These are phyloP conservation scores for Salix dunnii DNA, from an alignment of 345 rosid genomes.

Conservation along the genomic window DNA sequence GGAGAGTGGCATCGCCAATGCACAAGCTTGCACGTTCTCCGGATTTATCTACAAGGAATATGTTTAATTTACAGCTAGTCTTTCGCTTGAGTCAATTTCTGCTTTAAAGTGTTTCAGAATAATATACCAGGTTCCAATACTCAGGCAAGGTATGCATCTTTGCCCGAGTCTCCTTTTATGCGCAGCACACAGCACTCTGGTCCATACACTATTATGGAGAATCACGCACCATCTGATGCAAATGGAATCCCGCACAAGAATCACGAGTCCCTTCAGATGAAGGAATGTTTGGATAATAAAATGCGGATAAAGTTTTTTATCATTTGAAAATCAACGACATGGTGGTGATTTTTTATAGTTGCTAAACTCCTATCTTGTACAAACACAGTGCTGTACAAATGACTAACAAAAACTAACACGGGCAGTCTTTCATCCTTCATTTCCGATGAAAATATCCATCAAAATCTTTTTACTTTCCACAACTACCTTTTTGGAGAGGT, in stretches of 20 bases:
- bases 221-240: not conserved
- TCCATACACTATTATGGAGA: not conserved
- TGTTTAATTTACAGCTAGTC: too few relatives aligned
- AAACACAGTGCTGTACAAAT: constrained; percentile 10
- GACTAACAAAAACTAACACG: not conserved
- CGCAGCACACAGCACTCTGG: not conserved
- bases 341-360: not conserved
- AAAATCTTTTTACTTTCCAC: not conserved
- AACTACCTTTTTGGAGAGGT: constrained; percentile 4
- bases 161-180: not conserved
- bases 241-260: not conserved
- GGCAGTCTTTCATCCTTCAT: not conserved
- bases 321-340: not conserved
- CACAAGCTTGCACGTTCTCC: too few relatives aligned
- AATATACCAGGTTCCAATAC: too few relatives aligned
- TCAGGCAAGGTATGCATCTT: too few relatives aligned
- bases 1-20: too few relatives aligned
- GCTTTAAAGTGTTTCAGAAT: too few relatives aligned
- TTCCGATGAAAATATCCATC: constrained; percentile 2
- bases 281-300: not conserved
- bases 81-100: too few relatives aligned
- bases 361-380: not conserved
- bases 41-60: too few relatives aligned
- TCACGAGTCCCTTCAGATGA: not conserved
- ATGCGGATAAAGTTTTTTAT: not conserved